phyloP scores from a whole-genome alignment of 169 alveolate genomes.

The Amoebophrya sp. region DNA sequence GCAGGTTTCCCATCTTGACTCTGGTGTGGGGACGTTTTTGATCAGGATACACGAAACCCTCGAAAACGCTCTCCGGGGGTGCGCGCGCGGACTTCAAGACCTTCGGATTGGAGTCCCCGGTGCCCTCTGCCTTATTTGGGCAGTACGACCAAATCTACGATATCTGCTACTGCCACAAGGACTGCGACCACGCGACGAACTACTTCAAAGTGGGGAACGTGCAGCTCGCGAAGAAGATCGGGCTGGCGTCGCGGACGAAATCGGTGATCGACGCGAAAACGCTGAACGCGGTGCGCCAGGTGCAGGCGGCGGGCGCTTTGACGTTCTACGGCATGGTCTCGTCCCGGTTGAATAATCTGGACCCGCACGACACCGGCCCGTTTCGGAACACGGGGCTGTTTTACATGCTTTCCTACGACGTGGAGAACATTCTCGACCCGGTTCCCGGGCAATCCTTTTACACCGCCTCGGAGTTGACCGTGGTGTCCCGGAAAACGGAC shows the following conservation, averaged over 20 bases:
- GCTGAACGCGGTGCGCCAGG: not conserved
- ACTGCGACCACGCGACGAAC: not conserved
- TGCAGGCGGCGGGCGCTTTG: not conserved
- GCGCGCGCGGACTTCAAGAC: not conserved
- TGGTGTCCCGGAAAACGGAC: not conserved
- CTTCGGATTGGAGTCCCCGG: not conserved
- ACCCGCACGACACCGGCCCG: not conserved
- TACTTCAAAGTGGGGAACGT: not conserved
- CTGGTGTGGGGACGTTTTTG: too few relatives aligned
- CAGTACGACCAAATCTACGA: not conserved
- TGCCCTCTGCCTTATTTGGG: not conserved
- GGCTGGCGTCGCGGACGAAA: not conserved
- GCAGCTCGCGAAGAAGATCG: not conserved
- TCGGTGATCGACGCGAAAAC: not conserved
- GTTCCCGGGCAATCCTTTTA: not conserved
- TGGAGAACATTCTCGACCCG: not conserved
- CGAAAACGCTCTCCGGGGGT: not conserved
- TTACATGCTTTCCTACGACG: not conserved
- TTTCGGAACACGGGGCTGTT: not conserved
- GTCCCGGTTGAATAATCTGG: not conserved
- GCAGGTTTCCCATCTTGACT: too few relatives aligned
- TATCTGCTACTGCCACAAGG: not conserved
- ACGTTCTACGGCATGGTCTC: not conserved
- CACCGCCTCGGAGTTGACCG: not conserved
- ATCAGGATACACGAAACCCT: not conserved